These are phyloP conservation scores for Suhomyces sp. DNA, from an alignment of 805 yeast genomes.

Conservation along the genomic window DNA sequence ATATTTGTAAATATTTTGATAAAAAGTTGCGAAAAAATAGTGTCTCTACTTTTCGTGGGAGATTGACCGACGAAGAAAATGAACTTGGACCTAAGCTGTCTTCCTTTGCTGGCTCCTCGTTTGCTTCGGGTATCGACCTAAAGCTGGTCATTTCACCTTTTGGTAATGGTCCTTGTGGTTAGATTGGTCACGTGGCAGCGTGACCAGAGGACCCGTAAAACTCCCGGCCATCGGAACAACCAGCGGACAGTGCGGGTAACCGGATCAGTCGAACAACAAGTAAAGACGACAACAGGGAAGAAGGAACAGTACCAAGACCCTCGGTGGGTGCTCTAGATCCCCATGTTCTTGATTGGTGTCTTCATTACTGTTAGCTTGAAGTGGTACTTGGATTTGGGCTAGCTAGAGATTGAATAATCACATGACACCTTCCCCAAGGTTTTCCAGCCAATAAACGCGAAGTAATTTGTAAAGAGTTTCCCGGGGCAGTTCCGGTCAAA, in stretches of 20 bases:
- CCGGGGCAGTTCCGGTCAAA: conserved; percentile 9
- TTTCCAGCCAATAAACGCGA: conserved; percentile 6
- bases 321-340: not conserved
- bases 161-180: not conserved
- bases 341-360: not conserved
- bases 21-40: not conserved
- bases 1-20: not conserved
- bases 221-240: not conserved
- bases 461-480: conserved; percentile 9
- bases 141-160: not conserved
- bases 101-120: not conserved
- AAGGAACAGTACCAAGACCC: not conserved
- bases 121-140: not conserved
- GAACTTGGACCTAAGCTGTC: not conserved
- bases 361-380: not conserved
- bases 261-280: not conserved
- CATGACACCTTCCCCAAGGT: conserved; percentile 1
- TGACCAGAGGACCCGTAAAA: not conserved
- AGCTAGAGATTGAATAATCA: not conserved
- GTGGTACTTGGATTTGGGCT: not conserved
- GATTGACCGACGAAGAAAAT: not conserved
- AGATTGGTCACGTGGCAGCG: not conserved
- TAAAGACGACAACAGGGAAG: not conserved
- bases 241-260: not conserved
- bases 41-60: not conserved